Percentiles rank a stretch among this genome's conserved stretches.
Conservation (phyloP, 2,329 filamentous ascomycete species). For the Apiospora saccharicola region DNA sequence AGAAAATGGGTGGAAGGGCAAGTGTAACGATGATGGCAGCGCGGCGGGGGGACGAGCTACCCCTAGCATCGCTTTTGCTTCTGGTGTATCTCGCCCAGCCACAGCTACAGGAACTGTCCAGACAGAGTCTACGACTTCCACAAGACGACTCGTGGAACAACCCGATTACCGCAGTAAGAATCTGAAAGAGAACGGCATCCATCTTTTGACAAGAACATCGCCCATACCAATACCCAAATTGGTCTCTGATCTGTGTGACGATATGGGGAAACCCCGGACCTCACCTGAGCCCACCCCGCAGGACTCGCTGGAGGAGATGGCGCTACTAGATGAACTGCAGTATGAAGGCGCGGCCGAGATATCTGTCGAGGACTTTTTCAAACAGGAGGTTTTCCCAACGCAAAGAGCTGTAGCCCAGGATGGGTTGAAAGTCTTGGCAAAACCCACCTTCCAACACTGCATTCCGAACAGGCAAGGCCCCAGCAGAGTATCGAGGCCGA, state of each 20-base stretch:
- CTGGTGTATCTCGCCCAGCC: background rate
- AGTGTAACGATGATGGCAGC: background rate
- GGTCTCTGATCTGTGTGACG: background rate
- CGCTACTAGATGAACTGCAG: background rate
- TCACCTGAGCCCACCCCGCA: background rate
- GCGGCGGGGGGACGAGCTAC: background rate
- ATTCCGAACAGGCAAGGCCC: background rate
- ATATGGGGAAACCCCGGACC: background rate
- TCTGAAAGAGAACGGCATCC: background rate
- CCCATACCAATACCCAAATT: background rate
- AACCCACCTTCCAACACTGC: background rate
- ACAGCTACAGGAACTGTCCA: background rate
- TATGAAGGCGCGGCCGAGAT: background rate
- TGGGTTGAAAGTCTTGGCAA: background rate
- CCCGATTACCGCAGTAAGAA: background rate
- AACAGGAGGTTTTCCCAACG: background rate
- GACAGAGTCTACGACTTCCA: background rate
- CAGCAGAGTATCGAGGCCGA: background rate
- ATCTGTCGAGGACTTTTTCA: background rate
- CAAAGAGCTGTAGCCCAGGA: background rate
- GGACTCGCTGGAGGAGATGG: too few relatives aligned
- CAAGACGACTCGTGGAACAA: background rate
- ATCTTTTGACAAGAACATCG: too few relatives aligned
- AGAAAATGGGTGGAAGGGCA: background rate
- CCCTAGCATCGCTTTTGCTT: background rate